A percentile compares a stretch with the other conserved stretches of the same genome.
Evolutionary conservation across 176 grass and related monocot species (phyloP).

Genomic region (Panicum miliaceum): DNA sequence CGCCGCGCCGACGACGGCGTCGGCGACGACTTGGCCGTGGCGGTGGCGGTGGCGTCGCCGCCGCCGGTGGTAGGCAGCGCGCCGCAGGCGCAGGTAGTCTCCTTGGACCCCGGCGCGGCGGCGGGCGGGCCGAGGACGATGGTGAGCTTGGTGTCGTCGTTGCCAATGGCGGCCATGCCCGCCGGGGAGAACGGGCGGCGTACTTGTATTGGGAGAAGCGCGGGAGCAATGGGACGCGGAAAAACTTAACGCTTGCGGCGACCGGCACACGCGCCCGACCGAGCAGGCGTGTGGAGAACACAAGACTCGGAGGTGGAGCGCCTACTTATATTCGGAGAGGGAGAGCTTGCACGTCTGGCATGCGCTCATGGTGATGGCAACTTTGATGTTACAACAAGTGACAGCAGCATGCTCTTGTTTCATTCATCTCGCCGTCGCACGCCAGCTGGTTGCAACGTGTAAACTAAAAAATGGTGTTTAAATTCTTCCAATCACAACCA

Average conservation of each 20-base stretch:
- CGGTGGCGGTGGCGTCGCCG: neutral
- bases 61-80: neutral
- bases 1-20: neutral
- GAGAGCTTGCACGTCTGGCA: neutral
- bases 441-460: no score
- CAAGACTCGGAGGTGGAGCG: neutral
- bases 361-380: neutral
- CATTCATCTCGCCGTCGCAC: no score
- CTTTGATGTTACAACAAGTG: neutral
- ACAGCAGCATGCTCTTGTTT: no score
- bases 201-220: neutral
- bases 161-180: constrained; percentile 12
- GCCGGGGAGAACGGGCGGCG: neutral
- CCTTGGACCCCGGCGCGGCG: neutral
- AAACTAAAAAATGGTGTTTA: no score
- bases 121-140: constrained; percentile 25
- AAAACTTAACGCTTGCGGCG: neutral
- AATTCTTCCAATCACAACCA: no score
- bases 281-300: constrained; percentile 46
- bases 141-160: constrained; percentile 49
- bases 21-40: neutral
- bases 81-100: neutral
- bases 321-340: constrained; percentile 9
- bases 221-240: neutral
- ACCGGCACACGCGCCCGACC: neutral